Evolutionary conservation across 2,329 filamentous ascomycete genomes (phyloP).

Genomic region (Paecilomyces sp.): DNA sequence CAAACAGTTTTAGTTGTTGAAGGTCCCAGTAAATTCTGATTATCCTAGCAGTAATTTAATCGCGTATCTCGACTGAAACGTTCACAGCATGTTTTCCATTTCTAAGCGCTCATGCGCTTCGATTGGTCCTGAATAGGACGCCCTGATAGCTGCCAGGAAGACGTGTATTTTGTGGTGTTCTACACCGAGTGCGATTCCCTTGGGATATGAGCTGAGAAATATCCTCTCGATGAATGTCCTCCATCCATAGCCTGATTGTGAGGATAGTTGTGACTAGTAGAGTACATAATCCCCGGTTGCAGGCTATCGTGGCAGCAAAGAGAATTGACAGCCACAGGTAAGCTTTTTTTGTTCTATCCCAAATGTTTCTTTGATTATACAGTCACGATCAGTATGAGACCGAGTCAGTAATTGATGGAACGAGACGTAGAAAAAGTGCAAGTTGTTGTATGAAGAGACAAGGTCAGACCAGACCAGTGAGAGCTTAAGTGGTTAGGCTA

Average conservation of each 20-base stretch:
- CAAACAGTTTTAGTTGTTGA: neutral
- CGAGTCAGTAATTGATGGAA: neutral
- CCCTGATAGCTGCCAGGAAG: neutral
- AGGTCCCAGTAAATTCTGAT: no score
- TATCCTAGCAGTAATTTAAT: neutral
- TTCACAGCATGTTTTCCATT: neutral
- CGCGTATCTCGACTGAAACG: neutral
- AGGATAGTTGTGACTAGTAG: neutral
- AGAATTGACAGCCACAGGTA: neutral
- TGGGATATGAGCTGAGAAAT: neutral
- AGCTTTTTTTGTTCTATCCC: no score
- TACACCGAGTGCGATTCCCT: neutral
- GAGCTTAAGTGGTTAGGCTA: conserved; percentile 2
- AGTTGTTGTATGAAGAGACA: neutral
- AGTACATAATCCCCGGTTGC: neutral
- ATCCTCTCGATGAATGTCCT: neutral
- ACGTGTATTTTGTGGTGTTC: neutral
- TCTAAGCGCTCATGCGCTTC: neutral
- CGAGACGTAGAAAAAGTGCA: neutral
- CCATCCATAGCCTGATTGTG: neutral
- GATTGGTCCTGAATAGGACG: neutral
- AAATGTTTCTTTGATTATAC: neutral
- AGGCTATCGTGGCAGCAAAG: neutral
- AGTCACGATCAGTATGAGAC: neutral
- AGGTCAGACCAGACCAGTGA: neutral